Base-by-base conservation (phyloP, 2,329 filamentous ascomycete species). In the Phaeosphaeria sp. region DNA sequence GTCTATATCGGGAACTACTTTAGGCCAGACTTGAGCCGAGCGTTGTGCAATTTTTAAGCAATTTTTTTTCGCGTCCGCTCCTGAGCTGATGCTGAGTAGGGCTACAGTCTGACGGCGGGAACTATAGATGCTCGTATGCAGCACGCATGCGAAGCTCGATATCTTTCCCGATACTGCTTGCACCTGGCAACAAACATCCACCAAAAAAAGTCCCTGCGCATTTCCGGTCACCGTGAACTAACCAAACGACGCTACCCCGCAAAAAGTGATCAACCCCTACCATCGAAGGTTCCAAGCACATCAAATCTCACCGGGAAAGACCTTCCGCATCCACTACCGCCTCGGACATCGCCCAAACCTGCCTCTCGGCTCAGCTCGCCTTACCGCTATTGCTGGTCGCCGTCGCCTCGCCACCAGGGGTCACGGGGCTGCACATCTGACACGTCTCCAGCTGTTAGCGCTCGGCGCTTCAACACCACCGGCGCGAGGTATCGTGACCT, bases 221-320 rank as follows among this genome's bases (percentile, higher is more conserved):
- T 60, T 56, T 60, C 59, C 60, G 52, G 64, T 69, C 67, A 69
- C 57, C 60, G 59, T 68, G 53, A 70, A 65, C 71, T 71, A 75
- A 72, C 39, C 64, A 65, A 39, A 59, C 64, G n/a, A 61, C 60
- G 65, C 65, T 75, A 74, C 74, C 74, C 74, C 73, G 72, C 74
- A 72, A 68, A 68, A 46, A 17, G 44, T 47, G 64, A 64, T 60
- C 59, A 42, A 51, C n/a, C 64, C 67, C 69, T 67, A n/a, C 8
- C 65, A 56, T 51, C 49, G 46, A 50, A 56, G 54, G 27, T 53
- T 49, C 50, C 43, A 63, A 55, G 60, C 54, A 60, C 52, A 51
- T 60, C 30, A 11, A 55, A 50, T n/a, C 30, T 60, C 59, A 57
- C 59, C 53, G 53, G 51, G 53, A 63, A 50, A 54, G 46, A 53